These are phyloP conservation scores for Luffa acutangula DNA, from an alignment of 306 rosid genomes.

Conservation along the genomic window DNA sequence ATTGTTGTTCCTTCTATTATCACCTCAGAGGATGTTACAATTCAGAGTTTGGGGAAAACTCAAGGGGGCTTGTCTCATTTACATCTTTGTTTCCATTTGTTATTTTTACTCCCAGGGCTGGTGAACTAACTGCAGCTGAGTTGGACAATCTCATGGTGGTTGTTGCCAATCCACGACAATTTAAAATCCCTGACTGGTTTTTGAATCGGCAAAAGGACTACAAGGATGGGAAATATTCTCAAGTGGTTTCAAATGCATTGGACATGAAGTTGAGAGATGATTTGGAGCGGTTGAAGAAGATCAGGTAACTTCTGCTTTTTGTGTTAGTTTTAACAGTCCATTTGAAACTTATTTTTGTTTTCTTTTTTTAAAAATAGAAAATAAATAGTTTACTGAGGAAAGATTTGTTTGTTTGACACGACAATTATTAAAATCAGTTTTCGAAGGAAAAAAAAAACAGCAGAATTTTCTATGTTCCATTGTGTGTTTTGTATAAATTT, in stretches of 20 bases:
- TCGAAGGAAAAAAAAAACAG: neutral
- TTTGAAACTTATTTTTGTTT: neutral
- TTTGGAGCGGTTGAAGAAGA: slow-evolving; percentile 85
- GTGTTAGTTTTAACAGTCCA: neutral
- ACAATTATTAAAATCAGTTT: neutral
- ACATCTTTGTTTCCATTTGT: neutral
- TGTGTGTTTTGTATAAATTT: neutral
- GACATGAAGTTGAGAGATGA: slow-evolving; percentile 89
- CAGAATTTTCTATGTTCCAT: neutral
- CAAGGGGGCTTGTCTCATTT: neutral
- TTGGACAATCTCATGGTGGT: slow-evolving; percentile 51
- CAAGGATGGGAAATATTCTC: slow-evolving; percentile 67
- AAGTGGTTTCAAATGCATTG: slow-evolving; percentile 65
- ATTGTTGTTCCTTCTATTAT: neutral
- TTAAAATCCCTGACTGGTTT: slow-evolving; percentile 75
- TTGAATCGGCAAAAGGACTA: slow-evolving; percentile 68
- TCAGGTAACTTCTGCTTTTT: slow-evolving; percentile 33
- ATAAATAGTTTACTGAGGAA: neutral
- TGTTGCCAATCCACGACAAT: slow-evolving; percentile 56
- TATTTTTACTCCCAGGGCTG: slow-evolving; percentile 36
- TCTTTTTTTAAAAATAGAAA: neutral
- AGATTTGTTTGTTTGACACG: neutral
- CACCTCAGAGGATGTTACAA: neutral
- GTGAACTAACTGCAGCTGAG: slow-evolving; percentile 52
- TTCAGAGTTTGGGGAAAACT: neutral